Evolutionary conservation across 768 basidiomycete genomes (phyloP).

Genomic region (Saitozyma sp.): DNA sequence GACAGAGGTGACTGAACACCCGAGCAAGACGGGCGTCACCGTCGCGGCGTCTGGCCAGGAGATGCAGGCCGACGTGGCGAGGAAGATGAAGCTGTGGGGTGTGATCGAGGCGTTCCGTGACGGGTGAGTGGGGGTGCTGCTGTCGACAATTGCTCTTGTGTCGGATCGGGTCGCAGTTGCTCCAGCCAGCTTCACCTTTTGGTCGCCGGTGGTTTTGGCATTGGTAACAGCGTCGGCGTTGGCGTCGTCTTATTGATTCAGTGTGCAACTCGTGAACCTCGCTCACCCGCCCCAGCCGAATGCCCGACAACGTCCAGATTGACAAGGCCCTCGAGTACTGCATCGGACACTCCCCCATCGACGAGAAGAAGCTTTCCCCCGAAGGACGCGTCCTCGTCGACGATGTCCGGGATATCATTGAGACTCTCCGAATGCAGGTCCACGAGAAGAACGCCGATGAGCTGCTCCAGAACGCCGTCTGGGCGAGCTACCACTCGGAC

Average conservation of each 20-base stretch:
- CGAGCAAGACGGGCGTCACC: constrained; percentile 62
- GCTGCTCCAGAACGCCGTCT: constrained; percentile 86
- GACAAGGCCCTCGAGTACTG: constrained; percentile 71
- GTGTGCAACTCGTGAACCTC: too few relatives aligned
- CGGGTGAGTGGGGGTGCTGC: constrained; percentile 53
- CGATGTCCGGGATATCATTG: constrained; percentile 73
- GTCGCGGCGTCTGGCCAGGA: constrained; percentile 63
- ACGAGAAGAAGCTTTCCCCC: constrained; percentile 66
- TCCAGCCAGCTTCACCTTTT: too few relatives aligned
- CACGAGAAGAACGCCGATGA: constrained; percentile 82
- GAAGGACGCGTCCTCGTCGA: constrained; percentile 75
- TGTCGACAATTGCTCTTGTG: too few relatives aligned
- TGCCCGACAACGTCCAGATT: constrained; percentile 79
- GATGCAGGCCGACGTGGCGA: constrained; percentile 73
- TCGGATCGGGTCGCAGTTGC: too few relatives aligned
- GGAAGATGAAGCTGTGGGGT: constrained; percentile 81
- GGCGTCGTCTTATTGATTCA: not conserved
- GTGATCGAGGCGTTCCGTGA: constrained; percentile 76
- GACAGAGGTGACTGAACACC: constrained; percentile 38
- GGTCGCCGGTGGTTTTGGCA: too few relatives aligned
- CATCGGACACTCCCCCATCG: constrained; percentile 62
- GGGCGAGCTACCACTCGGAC: constrained; percentile 58
- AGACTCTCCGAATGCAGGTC: constrained; percentile 70
- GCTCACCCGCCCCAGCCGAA: constrained; percentile 62
- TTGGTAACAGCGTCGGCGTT: not conserved